phyloP scores from a whole-genome alignment of 2,329 filamentous ascomycete genomes.

The Fusarium armeniacum region DNA sequence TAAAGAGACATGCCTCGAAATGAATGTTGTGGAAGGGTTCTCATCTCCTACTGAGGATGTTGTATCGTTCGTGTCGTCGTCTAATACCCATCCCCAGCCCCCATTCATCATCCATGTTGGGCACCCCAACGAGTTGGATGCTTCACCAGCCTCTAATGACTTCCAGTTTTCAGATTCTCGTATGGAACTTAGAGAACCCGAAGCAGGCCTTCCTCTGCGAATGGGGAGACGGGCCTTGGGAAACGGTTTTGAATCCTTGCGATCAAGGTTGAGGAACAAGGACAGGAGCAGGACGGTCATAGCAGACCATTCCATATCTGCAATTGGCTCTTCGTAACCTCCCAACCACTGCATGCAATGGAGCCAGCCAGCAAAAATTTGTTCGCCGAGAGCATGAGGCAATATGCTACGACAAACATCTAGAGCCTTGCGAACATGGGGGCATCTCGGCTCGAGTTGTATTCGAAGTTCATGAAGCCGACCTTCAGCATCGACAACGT shows the following conservation, averaged over 20 bases:
- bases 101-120: conserved; percentile 72
- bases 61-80: conserved; percentile 62
- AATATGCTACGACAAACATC: conserved; percentile 74
- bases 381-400: conserved; percentile 70
- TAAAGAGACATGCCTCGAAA: conserved; percentile 67
- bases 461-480: conserved; percentile 76
- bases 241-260: conserved; percentile 48
- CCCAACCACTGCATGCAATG: conserved; percentile 78
- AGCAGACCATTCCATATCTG: conserved; percentile 77
- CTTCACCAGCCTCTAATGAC: conserved; percentile 62
- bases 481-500: conserved; percentile 74
- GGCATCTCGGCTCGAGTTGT: conserved; percentile 73
- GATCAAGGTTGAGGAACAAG: conserved; percentile 72
- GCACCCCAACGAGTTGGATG: conserved; percentile 63
- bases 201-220: conserved; percentile 53
- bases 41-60: conserved; percentile 48
- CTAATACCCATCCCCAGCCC: conserved; percentile 80
- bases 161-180: conserved; percentile 62
- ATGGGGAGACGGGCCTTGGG: conserved; percentile 49
- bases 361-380: conserved; percentile 78
- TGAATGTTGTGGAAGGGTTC: conserved; percentile 56
- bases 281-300: conserved; percentile 74
- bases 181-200: conserved; percentile 56
- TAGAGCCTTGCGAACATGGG: conserved; percentile 73
- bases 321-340: conserved; percentile 60